Conservation (phyloP, 768 basidiomycete genomes). For the Rhodotorula graminis region DNA sequence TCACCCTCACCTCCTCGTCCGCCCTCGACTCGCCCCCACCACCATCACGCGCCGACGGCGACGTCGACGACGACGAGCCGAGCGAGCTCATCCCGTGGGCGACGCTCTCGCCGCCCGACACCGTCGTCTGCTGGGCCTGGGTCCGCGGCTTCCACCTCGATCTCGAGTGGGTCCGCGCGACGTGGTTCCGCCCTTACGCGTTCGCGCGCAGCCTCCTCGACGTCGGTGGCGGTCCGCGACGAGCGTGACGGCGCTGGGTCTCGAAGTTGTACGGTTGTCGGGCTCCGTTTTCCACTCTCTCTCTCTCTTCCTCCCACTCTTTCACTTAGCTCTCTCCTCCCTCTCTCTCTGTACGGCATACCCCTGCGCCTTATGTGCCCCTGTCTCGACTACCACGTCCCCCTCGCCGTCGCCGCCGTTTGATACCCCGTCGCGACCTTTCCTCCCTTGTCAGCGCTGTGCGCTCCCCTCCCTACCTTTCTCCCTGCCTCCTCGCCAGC, state of each 20-base stretch:
- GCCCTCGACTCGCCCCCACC: background rate
- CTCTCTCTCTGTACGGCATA: background rate
- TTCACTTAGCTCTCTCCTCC: background rate
- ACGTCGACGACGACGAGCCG: background rate
- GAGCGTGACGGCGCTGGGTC: no score
- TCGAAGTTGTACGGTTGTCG: background rate
- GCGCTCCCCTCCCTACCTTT: no score
- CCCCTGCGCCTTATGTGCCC: no score
- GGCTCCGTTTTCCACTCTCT: no score
- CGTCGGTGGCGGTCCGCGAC: no score
- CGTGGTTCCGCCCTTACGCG: background rate
- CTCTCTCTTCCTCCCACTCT: background rate
- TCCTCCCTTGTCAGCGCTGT: no score
- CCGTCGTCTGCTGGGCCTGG: conserved; percentile 18
- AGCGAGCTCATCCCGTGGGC: conserved; percentile 19
- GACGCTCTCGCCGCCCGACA: background rate
- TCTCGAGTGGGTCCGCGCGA: background rate
- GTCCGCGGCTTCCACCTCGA: conserved; percentile 20
- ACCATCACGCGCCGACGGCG: background rate
- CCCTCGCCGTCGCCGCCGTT: no score
- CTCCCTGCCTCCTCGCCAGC: no score
- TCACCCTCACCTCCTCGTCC: background rate
- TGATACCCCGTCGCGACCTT: no score
- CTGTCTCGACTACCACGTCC: no score
- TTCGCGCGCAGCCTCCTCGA: background rate